Percentiles rank a stretch among this genome's conserved stretches.
phyloP scores from a whole-genome alignment of 1,284 basidiomycete species.

The Agaricales sp. region DNA sequence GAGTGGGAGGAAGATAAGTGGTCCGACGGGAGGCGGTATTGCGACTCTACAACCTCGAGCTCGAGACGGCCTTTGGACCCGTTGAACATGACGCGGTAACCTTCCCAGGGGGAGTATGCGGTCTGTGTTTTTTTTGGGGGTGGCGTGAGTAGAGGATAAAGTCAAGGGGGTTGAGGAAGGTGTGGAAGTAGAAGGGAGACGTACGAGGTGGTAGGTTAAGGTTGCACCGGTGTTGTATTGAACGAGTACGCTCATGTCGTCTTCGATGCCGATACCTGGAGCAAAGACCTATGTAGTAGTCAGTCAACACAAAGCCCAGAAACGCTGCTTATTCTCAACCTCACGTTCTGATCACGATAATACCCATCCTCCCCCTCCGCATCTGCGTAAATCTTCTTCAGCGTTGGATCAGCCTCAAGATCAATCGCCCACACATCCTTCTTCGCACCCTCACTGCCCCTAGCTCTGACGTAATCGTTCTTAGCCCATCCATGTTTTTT shows the following conservation, averaged over 20 bases:
- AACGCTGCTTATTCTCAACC: slow-evolving; percentile 5
- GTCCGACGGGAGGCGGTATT: slow-evolving; percentile 22
- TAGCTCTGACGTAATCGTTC: slow-evolving; percentile 30
- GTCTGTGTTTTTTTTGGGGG: slow-evolving; percentile 20
- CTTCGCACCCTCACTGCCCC: slow-evolving; percentile 31
- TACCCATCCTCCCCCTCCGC: slow-evolving; percentile 35
- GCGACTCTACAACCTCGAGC: slow-evolving; percentile 40
- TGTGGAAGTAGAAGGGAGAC: slow-evolving; percentile 4
- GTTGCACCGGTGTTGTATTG: slow-evolving; percentile 37
- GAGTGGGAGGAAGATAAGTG: not conserved
- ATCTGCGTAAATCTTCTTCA: slow-evolving; percentile 36
- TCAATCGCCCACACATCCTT: slow-evolving; percentile 41
- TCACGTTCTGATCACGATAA: slow-evolving; percentile 29
- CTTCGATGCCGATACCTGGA: slow-evolving; percentile 41
- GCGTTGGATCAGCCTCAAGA: slow-evolving; percentile 31
- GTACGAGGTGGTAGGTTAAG: slow-evolving; percentile 42
- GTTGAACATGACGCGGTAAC: slow-evolving; percentile 46
- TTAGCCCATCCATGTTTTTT: slow-evolving; percentile 38
- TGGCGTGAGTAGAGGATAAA: not conserved
- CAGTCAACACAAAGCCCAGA: not conserved
- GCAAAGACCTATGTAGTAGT: slow-evolving; percentile 30
- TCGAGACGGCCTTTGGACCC: slow-evolving; percentile 42
- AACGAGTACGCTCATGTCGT: slow-evolving; percentile 44
- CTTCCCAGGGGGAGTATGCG: slow-evolving; percentile 35
- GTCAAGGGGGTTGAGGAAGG: not conserved